phyloP scores from a whole-genome alignment of 768 basidiomycete genomes.

The Suillus bovinus region DNA sequence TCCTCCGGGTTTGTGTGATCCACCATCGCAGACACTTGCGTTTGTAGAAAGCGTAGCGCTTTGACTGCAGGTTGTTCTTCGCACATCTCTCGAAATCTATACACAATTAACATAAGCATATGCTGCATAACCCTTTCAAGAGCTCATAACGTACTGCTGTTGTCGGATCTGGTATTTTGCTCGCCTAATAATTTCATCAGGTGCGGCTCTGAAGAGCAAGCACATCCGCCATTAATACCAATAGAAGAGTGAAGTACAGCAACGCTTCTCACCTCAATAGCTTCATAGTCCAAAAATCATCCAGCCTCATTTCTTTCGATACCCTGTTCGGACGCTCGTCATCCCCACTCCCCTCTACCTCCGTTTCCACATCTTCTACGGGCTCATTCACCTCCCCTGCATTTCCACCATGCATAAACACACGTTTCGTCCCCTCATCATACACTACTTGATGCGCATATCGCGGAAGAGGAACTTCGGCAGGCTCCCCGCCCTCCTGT shows the following conservation, averaged over 20 bases:
- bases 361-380: constrained; percentile 25
- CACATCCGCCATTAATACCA: background rate
- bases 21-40: constrained; percentile 67
- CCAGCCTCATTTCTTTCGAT: constrained; percentile 50
- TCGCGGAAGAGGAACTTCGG: constrained; percentile 55
- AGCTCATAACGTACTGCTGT: constrained; percentile 58
- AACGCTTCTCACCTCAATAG: constrained; percentile 52
- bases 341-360: constrained; percentile 18
- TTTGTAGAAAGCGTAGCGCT: constrained; percentile 72
- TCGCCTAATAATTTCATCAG: constrained; percentile 63
- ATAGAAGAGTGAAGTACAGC: background rate
- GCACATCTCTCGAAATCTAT: constrained; percentile 83
- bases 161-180: constrained; percentile 64
- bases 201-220: constrained; percentile 46
- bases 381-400: constrained; percentile 42
- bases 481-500: constrained; percentile 9
- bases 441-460: constrained; percentile 84
- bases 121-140: background rate
- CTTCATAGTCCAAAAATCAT: constrained; percentile 80
- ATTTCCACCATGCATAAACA: constrained; percentile 81
- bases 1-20: constrained; percentile 67
- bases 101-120: background rate
- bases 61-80: constrained; percentile 56
- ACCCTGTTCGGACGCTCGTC: constrained; percentile 12
- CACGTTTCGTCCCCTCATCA: constrained; percentile 51